A percentile compares a stretch with the other conserved stretches of the same genome.
Evolutionary conservation across 208 protist species (phyloP).

Genomic region (Wallacemonas sp.): DNA sequence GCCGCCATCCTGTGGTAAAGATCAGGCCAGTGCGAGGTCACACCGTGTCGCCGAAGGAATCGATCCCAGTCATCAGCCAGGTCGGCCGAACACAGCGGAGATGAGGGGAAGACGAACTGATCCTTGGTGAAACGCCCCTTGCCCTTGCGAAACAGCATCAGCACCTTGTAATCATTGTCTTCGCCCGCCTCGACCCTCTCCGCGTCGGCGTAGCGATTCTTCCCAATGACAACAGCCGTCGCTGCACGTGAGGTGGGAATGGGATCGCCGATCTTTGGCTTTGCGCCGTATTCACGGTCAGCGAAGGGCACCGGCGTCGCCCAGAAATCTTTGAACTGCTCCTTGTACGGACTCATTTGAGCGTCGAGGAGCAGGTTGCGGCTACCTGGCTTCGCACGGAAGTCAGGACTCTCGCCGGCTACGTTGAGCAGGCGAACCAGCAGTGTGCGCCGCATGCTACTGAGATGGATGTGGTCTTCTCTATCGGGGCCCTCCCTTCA

Average conservation of each 20-base stretch:
- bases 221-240: conserved; percentile 64
- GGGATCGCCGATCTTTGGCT: conserved; percentile 78
- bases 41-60: conserved; percentile 66
- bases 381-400: conserved; percentile 73
- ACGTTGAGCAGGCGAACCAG: conserved; percentile 58
- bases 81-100: conserved; percentile 67
- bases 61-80: conserved; percentile 70
- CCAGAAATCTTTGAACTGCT: conserved; percentile 92
- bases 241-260: conserved; percentile 75
- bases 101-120: conserved; percentile 80
- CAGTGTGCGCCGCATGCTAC: conserved; percentile 39
- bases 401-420: conserved; percentile 75
- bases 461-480: neutral
- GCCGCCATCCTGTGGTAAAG: conserved; percentile 70
- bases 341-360: conserved; percentile 85
- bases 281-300: conserved; percentile 82
- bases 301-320: conserved; percentile 79
- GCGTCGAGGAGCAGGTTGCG: conserved; percentile 76
- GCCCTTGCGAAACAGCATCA: conserved; percentile 82
- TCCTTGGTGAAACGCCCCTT: conserved; percentile 73
- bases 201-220: conserved; percentile 62
- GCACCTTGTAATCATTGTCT: conserved; percentile 90
- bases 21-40: conserved; percentile 67
- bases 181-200: conserved; percentile 58
- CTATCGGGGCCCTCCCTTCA: too few species aligned